Base-by-base conservation (phyloP, 1,139 yeast genomes). In the Nakaseomyces delphensis region DNA sequence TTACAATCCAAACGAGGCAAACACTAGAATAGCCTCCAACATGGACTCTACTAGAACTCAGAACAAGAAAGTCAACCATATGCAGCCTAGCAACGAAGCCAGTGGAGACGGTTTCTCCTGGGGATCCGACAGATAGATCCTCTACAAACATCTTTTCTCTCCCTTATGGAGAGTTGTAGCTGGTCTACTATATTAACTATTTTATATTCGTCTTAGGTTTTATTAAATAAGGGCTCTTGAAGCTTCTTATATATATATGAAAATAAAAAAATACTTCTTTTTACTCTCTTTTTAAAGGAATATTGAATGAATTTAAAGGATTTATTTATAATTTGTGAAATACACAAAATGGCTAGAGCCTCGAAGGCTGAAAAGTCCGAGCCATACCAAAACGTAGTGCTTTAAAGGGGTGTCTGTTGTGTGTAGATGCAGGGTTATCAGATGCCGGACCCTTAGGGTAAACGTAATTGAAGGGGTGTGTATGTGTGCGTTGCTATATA, bases 1-100 rank as follows among this genome's bases (percentile, higher is more conserved):
- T 41, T 38, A 31, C 28, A 35, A 31, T n/a, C 33, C 16, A 43
- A 45, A 41, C 42, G 45, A 41, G 18, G 43, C 19, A 28, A 16
- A 8, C 23, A 31, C 35, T 9, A 23, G 18, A 13, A 14, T 18
- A 13, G 11, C 23, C 11, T 18, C 21, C 6, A 18, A 21, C n/a
- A 31, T 31, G 35, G 23, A 31, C 11, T 31, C 35, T 18, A 18
- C 35, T 13, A 8, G 23, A 4, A 31, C 35, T 1, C 35, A 31
- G 23, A 31, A 16, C 21, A 31, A 18, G 35, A 28, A 28, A 6
- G 4, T 14, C 16, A 14, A 16, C 16, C 31, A 11, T 14, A 28
- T 28, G 23, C n/a, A 16, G 19, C 20, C 21, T 16, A 29, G 38
- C 27, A 25, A 19, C 30, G 39, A 21, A 2, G 21, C 18, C 14